Base-by-base conservation (phyloP, 805 yeast genomes). In the Saccharomyces kudriavzevii region DNA sequence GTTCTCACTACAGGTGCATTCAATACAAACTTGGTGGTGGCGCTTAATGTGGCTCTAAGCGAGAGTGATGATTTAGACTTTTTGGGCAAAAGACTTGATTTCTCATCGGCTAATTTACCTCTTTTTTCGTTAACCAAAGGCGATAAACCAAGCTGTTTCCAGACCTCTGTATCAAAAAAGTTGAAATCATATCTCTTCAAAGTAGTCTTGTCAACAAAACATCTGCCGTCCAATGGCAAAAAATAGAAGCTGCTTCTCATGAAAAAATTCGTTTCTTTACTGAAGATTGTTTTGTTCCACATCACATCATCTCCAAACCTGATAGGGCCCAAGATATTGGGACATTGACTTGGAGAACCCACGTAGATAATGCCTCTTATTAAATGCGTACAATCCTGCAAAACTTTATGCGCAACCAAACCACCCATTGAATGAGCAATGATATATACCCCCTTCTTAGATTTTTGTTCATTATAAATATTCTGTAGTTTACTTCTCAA, bases 391-490 rank as follows among this genome's bases (percentile, higher is more conserved):
- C 81, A 78, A 50, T 73, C 72, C 52, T 85, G 86, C 76, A 91
- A 73, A 0, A 86, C 89, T 53, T 85, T 84, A 64, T 89, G 96
- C 0, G 96, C 82, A 5, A 91, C 78, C 31, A 91, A 65, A 0
- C 97, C 97, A 51, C 97, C 97, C 97, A 91, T 90, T 0, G 96
- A 89, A 67, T 91, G 97, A 0, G 94, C 94, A 51, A 91, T 81
- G 1, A 91, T 81, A 26, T 85, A 70, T 0, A 84, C 77, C 11
- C 87, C 89, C 56, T 78, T 78, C 17, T 81, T 81, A 24, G 49
- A 46, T 45, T 54, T 52, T 78, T 79, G 62, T 53, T 63, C 61
- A 26, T 69, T 62, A 10, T 73, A 66, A 48, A 78, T 74, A n/a
- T 62, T 49, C 22, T 71, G 65, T 27, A 89, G 70, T 5, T 73